A percentile compares a stretch with the other conserved stretches of the same genome.
Evolutionary conservation across 2,329 filamentous ascomycete species (phyloP).

Genomic region (Graphiopsis chlorocephala): DNA sequence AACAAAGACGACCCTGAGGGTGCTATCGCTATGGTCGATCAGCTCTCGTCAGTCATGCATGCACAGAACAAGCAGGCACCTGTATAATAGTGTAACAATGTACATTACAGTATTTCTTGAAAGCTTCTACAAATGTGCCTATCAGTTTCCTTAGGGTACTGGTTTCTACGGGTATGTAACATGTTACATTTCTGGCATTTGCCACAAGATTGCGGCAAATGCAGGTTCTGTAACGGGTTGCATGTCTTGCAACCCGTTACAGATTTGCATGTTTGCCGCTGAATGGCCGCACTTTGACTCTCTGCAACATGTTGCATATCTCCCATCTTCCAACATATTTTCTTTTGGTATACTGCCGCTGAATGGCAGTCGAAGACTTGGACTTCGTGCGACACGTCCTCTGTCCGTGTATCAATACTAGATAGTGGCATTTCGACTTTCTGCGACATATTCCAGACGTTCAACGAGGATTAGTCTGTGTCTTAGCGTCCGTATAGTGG

Average conservation of each 20-base stretch:
- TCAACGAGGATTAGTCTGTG: background rate
- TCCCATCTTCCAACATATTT: too few relatives aligned
- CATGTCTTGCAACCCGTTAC: too few relatives aligned
- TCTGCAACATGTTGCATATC: background rate
- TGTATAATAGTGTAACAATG: slow-evolving; percentile 6
- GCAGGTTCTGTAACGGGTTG: too few relatives aligned
- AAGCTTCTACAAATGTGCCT: background rate
- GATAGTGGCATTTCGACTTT: background rate
- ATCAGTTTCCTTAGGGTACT: background rate
- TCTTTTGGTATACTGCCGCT: too few relatives aligned
- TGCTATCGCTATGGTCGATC: slow-evolving; percentile 58
- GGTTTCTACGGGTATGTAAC: background rate
- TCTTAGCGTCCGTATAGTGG: background rate
- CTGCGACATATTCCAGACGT: background rate
- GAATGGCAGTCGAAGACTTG: too few relatives aligned
- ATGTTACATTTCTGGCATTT: background rate
- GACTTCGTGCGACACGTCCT: too few relatives aligned
- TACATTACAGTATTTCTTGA: background rate
- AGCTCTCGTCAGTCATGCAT: slow-evolving; percentile 25
- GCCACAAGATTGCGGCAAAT: too few relatives aligned
- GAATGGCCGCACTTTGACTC: too few relatives aligned
- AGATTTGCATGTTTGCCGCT: too few relatives aligned
- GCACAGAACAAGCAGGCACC: slow-evolving; percentile 3
- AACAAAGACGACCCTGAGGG: slow-evolving; percentile 90
- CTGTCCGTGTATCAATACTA: too few relatives aligned